Base-by-base conservation (phyloP, 768 basidiomycete genomes). In the Hebeloma cylindrosporum region DNA sequence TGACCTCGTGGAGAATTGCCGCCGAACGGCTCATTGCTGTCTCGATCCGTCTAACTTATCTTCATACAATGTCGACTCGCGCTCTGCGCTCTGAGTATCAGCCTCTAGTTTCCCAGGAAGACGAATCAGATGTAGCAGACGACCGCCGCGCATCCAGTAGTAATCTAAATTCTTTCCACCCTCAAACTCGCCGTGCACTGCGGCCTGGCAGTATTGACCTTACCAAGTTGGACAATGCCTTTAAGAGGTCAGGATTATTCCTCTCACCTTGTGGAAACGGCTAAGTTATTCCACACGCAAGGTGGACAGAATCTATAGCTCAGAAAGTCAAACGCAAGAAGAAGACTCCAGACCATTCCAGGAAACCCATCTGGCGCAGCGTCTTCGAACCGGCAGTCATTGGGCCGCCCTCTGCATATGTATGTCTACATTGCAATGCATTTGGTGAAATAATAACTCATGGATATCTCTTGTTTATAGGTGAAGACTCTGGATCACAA, bases 301-400 rank as follows among this genome's bases (percentile, higher is more conserved):
- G 87, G 60, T 93, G 89, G 89, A 92, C 89, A 9, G 82, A 87
- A 56, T 85, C 84, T 42, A 91, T 93, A 54, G 84, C 89, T 1
- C 83, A 89, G 67, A 88, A 86, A 64, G 80, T 93, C 40, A 87
- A 85, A 54, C 78, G 85, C 45, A 88, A 86, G 72, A 88, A 83
- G 72, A 80, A 78, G 53, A 71, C 72, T 11, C 73, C 79, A 29
- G 79, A 79, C 45, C 74, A 81, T 58, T 75, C 79, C 30, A 77
- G 75, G 59, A 83, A 74, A 69, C 79, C 82, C 60, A 91, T 92
- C 58, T 85, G 80, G 77, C 79, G 81, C 47, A 89, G 84, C 57
- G 85, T 87, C 9, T 89, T 91, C 51, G 88, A 88, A 43, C 88
- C 85, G 29, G 70, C 75, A 35, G 57, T 80, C 7, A 52, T 62